Base-by-base conservation (phyloP, 176 grass and related monocot genomes). In the Cenchrus americanus region DNA sequence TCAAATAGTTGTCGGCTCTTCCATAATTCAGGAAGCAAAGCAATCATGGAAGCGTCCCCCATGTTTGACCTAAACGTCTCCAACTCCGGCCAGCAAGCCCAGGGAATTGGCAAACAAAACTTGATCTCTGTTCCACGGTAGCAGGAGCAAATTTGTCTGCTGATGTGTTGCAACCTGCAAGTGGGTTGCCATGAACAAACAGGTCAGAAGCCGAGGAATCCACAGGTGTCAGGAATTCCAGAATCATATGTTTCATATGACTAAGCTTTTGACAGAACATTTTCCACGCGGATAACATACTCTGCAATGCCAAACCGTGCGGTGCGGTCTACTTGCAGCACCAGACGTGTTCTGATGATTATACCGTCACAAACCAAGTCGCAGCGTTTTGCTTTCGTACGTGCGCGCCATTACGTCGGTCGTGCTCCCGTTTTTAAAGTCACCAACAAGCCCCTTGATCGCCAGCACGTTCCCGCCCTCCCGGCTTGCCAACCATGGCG, bases 381-480 rank as follows among this genome's bases (percentile, higher is more conserved):
- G n/a, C 22, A 50, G 6, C 44, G 50, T 72, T 72, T 44, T 26
- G 1, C 17, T 12, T 23, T 22, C 64, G 15, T 50, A 82, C 83
- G 83, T 82, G 83, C 88, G 55, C 17, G 66, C 79, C 88, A 81
- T 79, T 34, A 82, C 14, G 83, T 49, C n/a, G 60, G 83, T 49
- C n/a, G 60, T 51, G 23, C 69, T 11, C 37, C 10, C 13, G 14
- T 14, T 66, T 66, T 65, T 68, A 89, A 58, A 8, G 0, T 19
- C 42, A 10, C 19, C 32, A 44, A 5, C 1, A 32, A 55, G 5
- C 21, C 63, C 13, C 24, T 17, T 8, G n/a, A 22, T 80, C 27
- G 52, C 22, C 55, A 10, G 51, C 63, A 80, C 46, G 50, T 14
- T 65, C 46, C 57, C 5, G 44, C 81, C 18, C 17, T 41, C 15